Percentiles rank a stretch among this genome's conserved stretches.
phyloP scores from a whole-genome alignment of 2,329 filamentous ascomycete genomes.

The Rhexocercosporidium sp. region DNA sequence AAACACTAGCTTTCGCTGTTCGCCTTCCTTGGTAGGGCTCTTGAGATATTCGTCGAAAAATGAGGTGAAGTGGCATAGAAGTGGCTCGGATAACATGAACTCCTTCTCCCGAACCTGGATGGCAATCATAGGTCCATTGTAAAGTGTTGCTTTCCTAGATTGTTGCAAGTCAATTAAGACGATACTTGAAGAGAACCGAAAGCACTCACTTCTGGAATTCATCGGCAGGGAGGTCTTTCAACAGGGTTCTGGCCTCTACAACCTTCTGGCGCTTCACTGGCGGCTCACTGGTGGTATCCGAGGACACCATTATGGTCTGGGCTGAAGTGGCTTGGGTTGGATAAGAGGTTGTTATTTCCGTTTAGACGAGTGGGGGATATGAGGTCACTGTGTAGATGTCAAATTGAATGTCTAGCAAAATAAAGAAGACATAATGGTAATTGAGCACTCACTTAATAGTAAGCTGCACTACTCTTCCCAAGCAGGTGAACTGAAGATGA shows the following conservation, averaged over 20 bases:
- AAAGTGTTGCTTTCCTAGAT: slow-evolving; percentile 13
- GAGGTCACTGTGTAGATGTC: not conserved
- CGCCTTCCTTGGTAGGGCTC: slow-evolving; percentile 8
- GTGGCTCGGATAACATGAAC: slow-evolving; percentile 15
- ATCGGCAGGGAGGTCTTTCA: slow-evolving; percentile 15
- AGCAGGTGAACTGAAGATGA: not conserved
- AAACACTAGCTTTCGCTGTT: slow-evolving; percentile 12
- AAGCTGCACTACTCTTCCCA: not conserved
- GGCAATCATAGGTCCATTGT: slow-evolving; percentile 5
- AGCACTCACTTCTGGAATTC: slow-evolving; percentile 7
- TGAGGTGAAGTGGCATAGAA: slow-evolving; percentile 22
- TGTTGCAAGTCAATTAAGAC: not conserved
- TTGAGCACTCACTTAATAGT: not conserved
- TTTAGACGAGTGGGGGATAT: not conserved
- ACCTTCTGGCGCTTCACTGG: slow-evolving; percentile 8
- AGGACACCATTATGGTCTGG: not conserved
- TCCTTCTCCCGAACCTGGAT: slow-evolving; percentile 16
- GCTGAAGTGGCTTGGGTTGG: not conserved
- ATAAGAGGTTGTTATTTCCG: not conserved
- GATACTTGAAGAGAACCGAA: not conserved
- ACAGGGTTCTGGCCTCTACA: not conserved
- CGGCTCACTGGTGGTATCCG: not conserved
- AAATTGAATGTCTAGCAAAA: not conserved
- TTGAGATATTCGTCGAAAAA: slow-evolving; percentile 28
- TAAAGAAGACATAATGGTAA: not conserved